Percentiles rank a stretch among this genome's conserved stretches.
Conservation (phyloP, 2,329 filamentous ascomycete genomes). For the Lachnellula cervina region DNA sequence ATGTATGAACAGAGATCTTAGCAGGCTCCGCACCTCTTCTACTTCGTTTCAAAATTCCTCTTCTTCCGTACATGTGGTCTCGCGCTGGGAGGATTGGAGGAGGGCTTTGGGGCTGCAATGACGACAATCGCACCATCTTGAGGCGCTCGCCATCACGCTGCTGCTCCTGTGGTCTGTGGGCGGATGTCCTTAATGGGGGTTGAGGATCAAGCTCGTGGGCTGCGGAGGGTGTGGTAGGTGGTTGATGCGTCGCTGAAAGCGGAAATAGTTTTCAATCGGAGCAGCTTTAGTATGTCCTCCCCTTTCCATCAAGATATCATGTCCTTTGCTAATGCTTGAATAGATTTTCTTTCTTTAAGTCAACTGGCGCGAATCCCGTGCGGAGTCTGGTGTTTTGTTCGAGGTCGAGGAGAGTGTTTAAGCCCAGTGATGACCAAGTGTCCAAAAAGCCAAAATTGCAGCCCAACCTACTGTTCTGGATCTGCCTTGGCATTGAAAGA, state of each 20-base stretch:
- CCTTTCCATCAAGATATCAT: neutral
- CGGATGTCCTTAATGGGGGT: conserved; percentile 16
- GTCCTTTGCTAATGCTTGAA: conserved; percentile 5
- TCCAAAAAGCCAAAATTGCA: conserved; percentile 37
- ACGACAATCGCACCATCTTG: conserved; percentile 29
- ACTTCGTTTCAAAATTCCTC: conserved; percentile 2
- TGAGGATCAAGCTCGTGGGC: conserved; percentile 10
- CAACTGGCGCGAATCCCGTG: conserved; percentile 4
- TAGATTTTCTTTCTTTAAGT: conserved; percentile 11
- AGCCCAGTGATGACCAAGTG: conserved; percentile 34
- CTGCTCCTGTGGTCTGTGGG: conserved; percentile 8
- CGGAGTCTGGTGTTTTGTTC: conserved; percentile 8
- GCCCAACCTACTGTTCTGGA: conserved; percentile 29
- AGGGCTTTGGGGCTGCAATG: conserved; percentile 18
- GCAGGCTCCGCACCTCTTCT: conserved; percentile 18
- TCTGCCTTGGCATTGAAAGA: conserved; percentile 14
- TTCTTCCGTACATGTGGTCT: conserved; percentile 6
- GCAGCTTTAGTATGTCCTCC: conserved; percentile 24
- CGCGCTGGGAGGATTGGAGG: conserved; percentile 1
- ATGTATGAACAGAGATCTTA: conserved; percentile 36
- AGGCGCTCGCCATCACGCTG: conserved; percentile 19
- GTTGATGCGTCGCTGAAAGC: conserved; percentile 23
- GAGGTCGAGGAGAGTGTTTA: conserved; percentile 9
- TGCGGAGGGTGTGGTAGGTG: conserved; percentile 10
- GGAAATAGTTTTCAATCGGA: conserved; percentile 37